These are phyloP conservation scores for Colletotrichum higginsianum DNA, from an alignment of 2,329 filamentous ascomycete species.

Conservation along the genomic window DNA sequence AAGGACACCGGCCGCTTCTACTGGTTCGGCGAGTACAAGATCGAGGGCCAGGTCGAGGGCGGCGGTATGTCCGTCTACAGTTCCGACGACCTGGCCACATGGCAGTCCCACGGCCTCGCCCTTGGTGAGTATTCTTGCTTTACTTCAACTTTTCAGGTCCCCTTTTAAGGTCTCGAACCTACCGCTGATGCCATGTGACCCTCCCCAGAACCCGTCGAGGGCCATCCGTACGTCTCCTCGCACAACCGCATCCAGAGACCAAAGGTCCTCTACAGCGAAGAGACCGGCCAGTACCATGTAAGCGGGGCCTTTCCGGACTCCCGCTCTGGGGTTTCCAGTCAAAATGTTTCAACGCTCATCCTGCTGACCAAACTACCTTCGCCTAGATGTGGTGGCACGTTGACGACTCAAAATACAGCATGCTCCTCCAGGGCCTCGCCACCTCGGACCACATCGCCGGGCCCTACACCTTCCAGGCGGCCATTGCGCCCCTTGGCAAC, in stretches of 20 bases:
- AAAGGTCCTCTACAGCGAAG: conserved; percentile 72
- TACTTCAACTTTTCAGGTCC: too few relatives aligned
- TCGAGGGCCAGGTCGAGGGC: conserved; percentile 70
- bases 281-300: conserved; percentile 70
- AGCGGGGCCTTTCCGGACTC: conserved; percentile 25
- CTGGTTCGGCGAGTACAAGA: conserved; percentile 75
- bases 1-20: conserved; percentile 69
- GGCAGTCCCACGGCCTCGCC: conserved; percentile 70
- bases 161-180: too few relatives aligned
- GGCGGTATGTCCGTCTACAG: conserved; percentile 75
- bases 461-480: conserved; percentile 69
- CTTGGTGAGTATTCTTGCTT: conserved; percentile 49
- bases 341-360: too few relatives aligned
- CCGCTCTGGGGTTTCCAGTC: too few relatives aligned
- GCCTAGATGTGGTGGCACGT: conserved; percentile 72
- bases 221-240: conserved; percentile 68
- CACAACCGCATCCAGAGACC: conserved; percentile 73
- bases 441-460: conserved; percentile 66
- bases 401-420: conserved; percentile 70
- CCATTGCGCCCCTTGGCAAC: conserved; percentile 70
- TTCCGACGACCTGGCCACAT: conserved; percentile 72
- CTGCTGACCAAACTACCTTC: neutral
- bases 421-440: conserved; percentile 70
- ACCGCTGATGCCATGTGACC: too few relatives aligned
- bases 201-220: conserved; percentile 61